A percentile compares a stretch with the other conserved stretches of the same genome.
These are phyloP conservation scores for Cercospora sp. DNA, from an alignment of 2,329 filamentous ascomycete species.

Conservation along the genomic window DNA sequence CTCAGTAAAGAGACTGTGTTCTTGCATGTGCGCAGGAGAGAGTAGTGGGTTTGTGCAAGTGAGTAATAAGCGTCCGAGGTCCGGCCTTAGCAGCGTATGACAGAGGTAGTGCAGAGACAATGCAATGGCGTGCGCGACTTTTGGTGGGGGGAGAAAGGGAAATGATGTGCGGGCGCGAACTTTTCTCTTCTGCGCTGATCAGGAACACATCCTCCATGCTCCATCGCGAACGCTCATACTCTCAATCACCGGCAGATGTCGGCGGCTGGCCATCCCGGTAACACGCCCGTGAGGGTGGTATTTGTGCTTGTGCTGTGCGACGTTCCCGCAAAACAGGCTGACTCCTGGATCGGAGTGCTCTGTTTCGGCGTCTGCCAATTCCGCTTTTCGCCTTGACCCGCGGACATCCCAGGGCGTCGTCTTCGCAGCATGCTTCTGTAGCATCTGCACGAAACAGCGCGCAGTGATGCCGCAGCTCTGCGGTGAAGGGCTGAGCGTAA, in stretches of 20 bases:
- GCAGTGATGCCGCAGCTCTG: not conserved
- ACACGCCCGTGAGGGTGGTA: not conserved
- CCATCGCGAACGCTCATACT: not conserved
- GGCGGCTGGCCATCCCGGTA: constrained; percentile 4
- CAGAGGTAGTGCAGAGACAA: not conserved
- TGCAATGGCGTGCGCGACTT: constrained; percentile 5
- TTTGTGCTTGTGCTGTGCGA: not conserved
- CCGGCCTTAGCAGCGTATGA: not conserved
- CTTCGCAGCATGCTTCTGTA: not conserved
- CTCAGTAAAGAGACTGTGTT: not conserved
- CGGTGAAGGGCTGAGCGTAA: not conserved
- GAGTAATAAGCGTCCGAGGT: not conserved
- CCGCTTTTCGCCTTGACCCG: constrained; percentile 7
- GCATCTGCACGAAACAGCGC: not conserved
- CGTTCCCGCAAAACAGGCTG: not conserved
- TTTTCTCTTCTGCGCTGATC: not conserved
- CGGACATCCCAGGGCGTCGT: not conserved
- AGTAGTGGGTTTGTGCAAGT: not conserved
- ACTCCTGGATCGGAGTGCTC: not conserved
- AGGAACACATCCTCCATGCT: not conserved
- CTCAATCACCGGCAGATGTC: constrained; percentile 4
- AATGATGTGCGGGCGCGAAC: constrained; percentile 1
- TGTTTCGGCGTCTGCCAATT: not conserved
- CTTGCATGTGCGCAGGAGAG: not conserved
- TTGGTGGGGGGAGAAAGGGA: constrained; percentile 3